Evolutionary conservation across 2,329 filamentous ascomycete species (phyloP), one percentile per base, ranked within the genome.

Genomic region (Claviceps fusiformis): DNA sequence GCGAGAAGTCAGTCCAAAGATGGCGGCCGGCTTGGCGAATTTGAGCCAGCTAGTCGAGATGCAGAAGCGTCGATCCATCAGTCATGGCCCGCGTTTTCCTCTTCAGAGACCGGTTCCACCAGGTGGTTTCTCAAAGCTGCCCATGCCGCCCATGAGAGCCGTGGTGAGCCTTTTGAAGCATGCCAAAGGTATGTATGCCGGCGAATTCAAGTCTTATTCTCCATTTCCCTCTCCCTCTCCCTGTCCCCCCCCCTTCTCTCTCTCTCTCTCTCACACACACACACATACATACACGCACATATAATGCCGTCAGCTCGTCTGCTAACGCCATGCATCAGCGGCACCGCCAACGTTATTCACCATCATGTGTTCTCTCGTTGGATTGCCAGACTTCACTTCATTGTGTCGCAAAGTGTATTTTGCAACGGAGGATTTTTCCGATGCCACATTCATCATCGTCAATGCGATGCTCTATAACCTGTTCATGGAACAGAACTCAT

Each of bases 21-120:
- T 82, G 68, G 70, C 74, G 50, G 72, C 75, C 2, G 78, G 77
- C 0, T 66, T 82, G 19, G 68, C 72, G 43, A 76, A 74, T 24
- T 68, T 82, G 13, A 72, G 74, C 52, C 75, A 78, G 58, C 74
- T 82, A 33, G 75, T 79, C 50, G 66, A 72, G 53, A 71, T 80
- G 66, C 75, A 79, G 60, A 73, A 74, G 54, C 67, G 67, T 11
- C 64, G 69, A 44, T 67, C 67, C 35, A 68, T 69, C 39, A 68
- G 67, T 27, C 68, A 72, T 50, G 71, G 76, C 8, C 68, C 73
- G 29, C 69, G 72, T 10, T 77, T 78, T 53, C 69, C 67, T 41
- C 65, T 75, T 10, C 75, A 76, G 51, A 73, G 72, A 54, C 67
- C 71, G 0, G 58, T 78, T 6, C 74, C 76, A 0, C 68, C 67